Evolutionary conservation across 2,329 filamentous ascomycete genomes (phyloP), one percentile per base, ranked within the genome.

Genomic region (Graphilbum ipis-grandicollis): DNA sequence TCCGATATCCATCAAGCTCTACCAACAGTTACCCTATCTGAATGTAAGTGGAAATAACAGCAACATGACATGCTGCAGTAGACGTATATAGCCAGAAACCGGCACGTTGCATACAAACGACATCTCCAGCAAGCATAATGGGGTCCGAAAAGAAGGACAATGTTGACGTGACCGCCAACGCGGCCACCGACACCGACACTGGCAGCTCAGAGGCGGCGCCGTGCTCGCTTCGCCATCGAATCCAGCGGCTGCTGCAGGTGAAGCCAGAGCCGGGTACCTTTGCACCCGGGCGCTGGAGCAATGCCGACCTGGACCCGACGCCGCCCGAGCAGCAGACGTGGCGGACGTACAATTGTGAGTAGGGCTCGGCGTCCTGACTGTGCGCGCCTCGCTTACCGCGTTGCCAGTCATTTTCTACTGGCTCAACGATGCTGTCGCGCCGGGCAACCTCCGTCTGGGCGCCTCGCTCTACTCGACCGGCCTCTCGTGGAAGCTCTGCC

Each of bases 281-380:
- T n/a, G 32, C 32, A 8, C 21, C 32, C 19, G 32, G 32, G 15
- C 32, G 32, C 10, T 34, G 32, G 32, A 34, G 32, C 32, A 34
- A 34, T 12, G 23, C 41, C 42, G 43, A 43, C 37, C 25, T 39
- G 23, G 39, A 46, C 28, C 41, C 42, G 13, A 43, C 35, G 19
- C 40, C 40, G 2, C 28, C 33, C 3, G 43, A 44, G 17, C 28
- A 38, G 22, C 40, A 39, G 29, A 42, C 38, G 3, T 44, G 43
- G 43, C 36, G 32, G 9, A 34, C 15, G 17, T 34, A 30, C 34
- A 39, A 37, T 17, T 40, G 34, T 13, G 42, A 43, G 21, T 23
- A 10, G 21, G 6, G 6, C 6, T 10, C 6, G n/a, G n/a, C n/a
- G n/a, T n/a, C n/a, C n/a, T n/a, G n/a, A n/a, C 5, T 23, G 21